A percentile compares a stretch with the other conserved stretches of the same genome.
phyloP scores from a whole-genome alignment of 2,329 filamentous ascomycete species.

The Fusarium foetens region DNA sequence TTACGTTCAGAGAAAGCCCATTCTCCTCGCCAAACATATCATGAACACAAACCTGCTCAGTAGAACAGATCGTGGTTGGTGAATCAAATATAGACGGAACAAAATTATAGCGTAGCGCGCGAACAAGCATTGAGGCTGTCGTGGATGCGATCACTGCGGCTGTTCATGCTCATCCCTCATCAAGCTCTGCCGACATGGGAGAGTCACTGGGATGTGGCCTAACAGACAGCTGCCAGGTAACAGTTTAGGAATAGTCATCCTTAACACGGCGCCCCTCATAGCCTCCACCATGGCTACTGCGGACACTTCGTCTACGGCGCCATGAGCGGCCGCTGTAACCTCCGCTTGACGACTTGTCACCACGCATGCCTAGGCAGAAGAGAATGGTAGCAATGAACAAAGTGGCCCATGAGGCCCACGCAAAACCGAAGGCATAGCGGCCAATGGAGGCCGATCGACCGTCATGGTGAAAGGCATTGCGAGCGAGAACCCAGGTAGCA shows the following conservation, averaged over 20 bases:
- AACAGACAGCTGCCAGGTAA: neutral
- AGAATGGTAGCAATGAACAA: slow-evolving; percentile 74
- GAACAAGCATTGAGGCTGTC: neutral
- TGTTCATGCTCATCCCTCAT: neutral
- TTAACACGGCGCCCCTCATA: slow-evolving; percentile 69
- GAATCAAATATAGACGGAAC: slow-evolving; percentile 11
- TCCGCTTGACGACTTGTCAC: slow-evolving; percentile 52
- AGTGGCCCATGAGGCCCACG: slow-evolving; percentile 76
- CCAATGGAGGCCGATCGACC: slow-evolving; percentile 71
- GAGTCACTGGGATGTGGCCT: neutral
- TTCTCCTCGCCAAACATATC: slow-evolving; percentile 2
- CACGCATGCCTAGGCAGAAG: slow-evolving; percentile 71
- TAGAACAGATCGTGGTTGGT: neutral
- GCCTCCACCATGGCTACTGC: slow-evolving; percentile 49
- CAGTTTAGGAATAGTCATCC: slow-evolving; percentile 71
- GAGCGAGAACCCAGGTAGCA: slow-evolving; percentile 73
- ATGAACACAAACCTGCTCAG: slow-evolving; percentile 15
- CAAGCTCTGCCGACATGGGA: neutral
- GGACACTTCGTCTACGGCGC: slow-evolving; percentile 48
- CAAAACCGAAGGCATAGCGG: slow-evolving; percentile 77
- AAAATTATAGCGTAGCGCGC: slow-evolving; percentile 8
- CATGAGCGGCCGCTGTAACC: slow-evolving; percentile 48
- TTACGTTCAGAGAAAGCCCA: neutral
- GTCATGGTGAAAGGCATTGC: slow-evolving; percentile 69
- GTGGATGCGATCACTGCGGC: neutral